These are phyloP conservation scores for Aspergillus carbonarius DNA, from an alignment of 2,329 filamentous ascomycete species.

Conservation along the genomic window DNA sequence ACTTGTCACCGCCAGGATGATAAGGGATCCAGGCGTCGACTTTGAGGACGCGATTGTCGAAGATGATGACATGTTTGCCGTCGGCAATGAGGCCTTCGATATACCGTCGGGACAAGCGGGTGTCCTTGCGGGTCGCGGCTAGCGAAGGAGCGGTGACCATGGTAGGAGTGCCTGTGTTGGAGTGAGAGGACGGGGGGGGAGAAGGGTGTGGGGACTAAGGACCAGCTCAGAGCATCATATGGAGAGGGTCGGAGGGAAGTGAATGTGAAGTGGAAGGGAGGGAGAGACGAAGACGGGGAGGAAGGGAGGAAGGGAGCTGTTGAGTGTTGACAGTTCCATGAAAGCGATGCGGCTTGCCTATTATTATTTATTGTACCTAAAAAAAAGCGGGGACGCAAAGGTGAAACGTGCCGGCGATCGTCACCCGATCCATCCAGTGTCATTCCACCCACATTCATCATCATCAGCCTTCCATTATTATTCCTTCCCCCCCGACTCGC, in stretches of 20 bases:
- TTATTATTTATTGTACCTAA: neutral
- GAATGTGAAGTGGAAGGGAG: neutral
- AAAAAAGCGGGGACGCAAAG: conserved; percentile 6
- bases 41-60: conserved; percentile 78
- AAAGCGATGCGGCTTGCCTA: neutral
- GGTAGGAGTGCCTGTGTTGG: neutral
- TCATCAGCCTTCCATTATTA: neutral
- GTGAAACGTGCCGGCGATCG: conserved; percentile 12
- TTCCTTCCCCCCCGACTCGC: neutral
- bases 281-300: neutral
- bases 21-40: conserved; percentile 85
- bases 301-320: neutral
- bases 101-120: conserved; percentile 59
- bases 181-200: neutral
- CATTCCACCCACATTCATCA: conserved; percentile 5
- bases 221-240: neutral
- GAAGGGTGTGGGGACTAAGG: neutral
- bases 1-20: conserved; percentile 88
- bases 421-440: conserved; percentile 11
- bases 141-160: conserved; percentile 4
- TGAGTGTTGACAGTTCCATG: no score
- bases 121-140: conserved; percentile 43
- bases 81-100: conserved; percentile 82
- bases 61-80: conserved; percentile 75
- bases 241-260: neutral